Evolutionary conservation across 1,284 basidiomycete species (phyloP).

Genomic region (Pholiota adiposa): DNA sequence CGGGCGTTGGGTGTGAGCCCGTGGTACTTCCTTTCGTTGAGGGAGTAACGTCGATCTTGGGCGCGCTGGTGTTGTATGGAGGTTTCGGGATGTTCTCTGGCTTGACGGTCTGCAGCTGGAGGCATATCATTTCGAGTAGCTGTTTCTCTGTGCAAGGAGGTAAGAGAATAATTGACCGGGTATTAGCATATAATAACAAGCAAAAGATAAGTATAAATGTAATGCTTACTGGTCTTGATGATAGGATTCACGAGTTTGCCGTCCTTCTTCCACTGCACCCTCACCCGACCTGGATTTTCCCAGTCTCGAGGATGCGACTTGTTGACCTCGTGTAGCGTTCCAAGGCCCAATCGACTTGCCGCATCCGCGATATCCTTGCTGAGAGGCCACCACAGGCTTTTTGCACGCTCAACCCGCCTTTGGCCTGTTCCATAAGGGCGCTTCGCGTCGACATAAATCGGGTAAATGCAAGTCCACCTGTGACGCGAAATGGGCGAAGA

Average conservation of each 20-base stretch:
- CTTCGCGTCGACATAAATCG: conserved; percentile 97
- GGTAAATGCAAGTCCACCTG: conserved; percentile 95
- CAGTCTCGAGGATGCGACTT: conserved; percentile 94
- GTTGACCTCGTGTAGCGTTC: conserved; percentile 84
- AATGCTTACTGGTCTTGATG: conserved; percentile 79
- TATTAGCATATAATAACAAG: not conserved
- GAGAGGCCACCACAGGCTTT: conserved; percentile 93
- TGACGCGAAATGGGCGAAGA: conserved; percentile 13
- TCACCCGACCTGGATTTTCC: conserved; percentile 94
- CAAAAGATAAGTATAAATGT: not conserved
- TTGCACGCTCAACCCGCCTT: conserved; percentile 79
- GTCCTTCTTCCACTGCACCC: conserved; percentile 89
- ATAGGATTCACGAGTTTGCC: conserved; percentile 69
- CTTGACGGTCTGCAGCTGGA: conserved; percentile 76
- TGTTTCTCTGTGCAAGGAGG: conserved; percentile 69
- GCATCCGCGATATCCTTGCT: conserved; percentile 92
- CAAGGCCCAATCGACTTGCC: conserved; percentile 75
- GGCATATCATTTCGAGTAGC: conserved; percentile 75
- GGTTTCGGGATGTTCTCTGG: conserved; percentile 72
- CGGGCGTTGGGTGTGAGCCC: conserved; percentile 12
- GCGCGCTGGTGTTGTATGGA: conserved; percentile 55
- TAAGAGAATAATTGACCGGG: not conserved
- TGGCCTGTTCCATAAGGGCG: conserved; percentile 83
- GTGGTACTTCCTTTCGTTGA: conserved; percentile 16
- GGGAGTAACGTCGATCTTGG: conserved; percentile 21